These are phyloP conservation scores for Exophiala sp. DNA, from an alignment of 2,329 filamentous ascomycete genomes.

Conservation along the genomic window DNA sequence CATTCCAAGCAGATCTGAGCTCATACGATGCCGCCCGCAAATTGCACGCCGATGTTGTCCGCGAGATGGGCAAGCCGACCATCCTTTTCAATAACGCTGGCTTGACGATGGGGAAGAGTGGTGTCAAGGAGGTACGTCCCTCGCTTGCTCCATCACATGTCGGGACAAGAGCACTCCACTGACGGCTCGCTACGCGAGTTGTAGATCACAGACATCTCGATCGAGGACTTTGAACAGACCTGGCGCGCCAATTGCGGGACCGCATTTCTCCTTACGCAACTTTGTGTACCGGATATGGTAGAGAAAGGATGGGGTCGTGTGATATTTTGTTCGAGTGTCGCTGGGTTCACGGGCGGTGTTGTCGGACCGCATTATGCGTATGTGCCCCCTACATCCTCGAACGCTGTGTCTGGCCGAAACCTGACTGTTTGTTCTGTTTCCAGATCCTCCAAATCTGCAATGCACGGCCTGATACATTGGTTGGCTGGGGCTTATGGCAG, in stretches of 20 bases:
- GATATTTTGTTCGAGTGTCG: conserved; percentile 62
- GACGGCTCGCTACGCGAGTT: too few species aligned
- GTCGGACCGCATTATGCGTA: conserved; percentile 53
- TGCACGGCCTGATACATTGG: conserved; percentile 48
- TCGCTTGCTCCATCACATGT: too few species aligned
- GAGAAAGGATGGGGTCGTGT: conserved; percentile 60
- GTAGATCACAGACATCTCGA: conserved; percentile 53
- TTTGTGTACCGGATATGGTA: conserved; percentile 59
- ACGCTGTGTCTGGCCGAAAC: conserved; percentile 13
- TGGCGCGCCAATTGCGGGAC: conserved; percentile 61
- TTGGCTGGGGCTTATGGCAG: conserved; percentile 41
- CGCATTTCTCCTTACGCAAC: conserved; percentile 60
- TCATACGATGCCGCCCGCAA: conserved; percentile 36
- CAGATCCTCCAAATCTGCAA: conserved; percentile 41
- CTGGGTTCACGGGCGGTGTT: conserved; percentile 60
- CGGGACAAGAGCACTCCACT: too few species aligned
- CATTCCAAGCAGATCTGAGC: conserved; percentile 38
- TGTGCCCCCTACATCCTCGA: conserved; percentile 27
- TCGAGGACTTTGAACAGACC: conserved; percentile 64
- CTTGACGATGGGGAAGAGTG: conserved; percentile 53
- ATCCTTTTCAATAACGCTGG: conserved; percentile 57
- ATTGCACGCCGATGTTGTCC: conserved; percentile 34
- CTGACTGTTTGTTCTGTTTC: conserved; percentile 22
- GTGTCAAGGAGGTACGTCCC: conserved; percentile 25
- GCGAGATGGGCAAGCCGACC: conserved; percentile 34